Base-by-base conservation (phyloP, 495 filamentous ascomycete genomes). In the Trichoderma gamsii region DNA sequence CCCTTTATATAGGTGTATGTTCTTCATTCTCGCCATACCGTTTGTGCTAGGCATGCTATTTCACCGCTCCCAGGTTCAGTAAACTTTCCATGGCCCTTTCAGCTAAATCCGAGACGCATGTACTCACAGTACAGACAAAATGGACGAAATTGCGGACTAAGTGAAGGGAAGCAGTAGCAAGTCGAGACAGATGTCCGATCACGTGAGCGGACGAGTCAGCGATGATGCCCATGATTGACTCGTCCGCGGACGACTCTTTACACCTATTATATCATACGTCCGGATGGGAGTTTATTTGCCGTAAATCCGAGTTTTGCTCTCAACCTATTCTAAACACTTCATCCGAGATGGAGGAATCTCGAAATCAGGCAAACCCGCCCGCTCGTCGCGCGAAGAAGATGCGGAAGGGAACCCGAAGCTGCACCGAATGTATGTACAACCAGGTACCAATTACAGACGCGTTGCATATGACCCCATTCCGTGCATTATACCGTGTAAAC, bases 331-430 rank as follows among this genome's bases (percentile, higher is more conserved):
- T 16, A 25, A 21, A 27, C n/a, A 59, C 7, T 16, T 61, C 56
- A 21, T 61, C 56, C 56, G 27, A 27, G 11, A 61, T 61, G 56
- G 56, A 61, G 25, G 56, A 61, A 9, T 21, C 56, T 32, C 29
- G 2, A 29, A 29, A 3, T 23, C 4, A 21, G 5, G 4, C 18
- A 21, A 52, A 32, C 12, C 0, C 25, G 56, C 27, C n/a, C 3
- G 16, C 25, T 4, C 56, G 35, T 61, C 56, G 56, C 3, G 27
- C 29, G 63, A 64, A 51, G 41, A 63, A 29, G 41, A 52, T 70
- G 69, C 52, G 69, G 9, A 70, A 70, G 66, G 69, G 69, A 23
- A 70, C 69, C 9, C 46, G 59, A 11, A 67, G 64, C 38, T 70
- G 69, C 41, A 67, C 56, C 23, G 69, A 70, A 68, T 70, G 69